A percentile compares a stretch with the other conserved stretches of the same genome.
These are phyloP conservation scores for Trametes sp. DNA, from an alignment of 1,284 basidiomycete species.

Conservation along the genomic window DNA sequence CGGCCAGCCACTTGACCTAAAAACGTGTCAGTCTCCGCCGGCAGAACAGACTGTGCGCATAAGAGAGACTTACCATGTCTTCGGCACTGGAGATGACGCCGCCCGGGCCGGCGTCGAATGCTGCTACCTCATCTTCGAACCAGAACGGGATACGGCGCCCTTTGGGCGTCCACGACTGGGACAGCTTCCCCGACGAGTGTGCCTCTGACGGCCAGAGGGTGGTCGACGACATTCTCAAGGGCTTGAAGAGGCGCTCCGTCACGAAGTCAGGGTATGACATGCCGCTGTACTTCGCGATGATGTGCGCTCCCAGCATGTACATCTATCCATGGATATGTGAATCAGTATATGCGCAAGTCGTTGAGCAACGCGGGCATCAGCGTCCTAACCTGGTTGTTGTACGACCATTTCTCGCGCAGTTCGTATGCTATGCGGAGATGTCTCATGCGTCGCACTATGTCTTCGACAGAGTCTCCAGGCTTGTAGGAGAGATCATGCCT, in stretches of 20 bases:
- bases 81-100: constrained; percentile 44
- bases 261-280: constrained; percentile 42
- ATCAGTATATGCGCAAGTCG: too few species aligned
- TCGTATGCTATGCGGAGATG: constrained; percentile 48
- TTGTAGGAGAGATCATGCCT: constrained; percentile 45
- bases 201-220: constrained; percentile 47
- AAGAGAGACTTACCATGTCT: constrained; percentile 38
- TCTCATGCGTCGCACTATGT: constrained; percentile 42
- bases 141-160: constrained; percentile 41
- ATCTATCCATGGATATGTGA: constrained; percentile 15
- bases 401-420: constrained; percentile 49
- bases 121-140: constrained; percentile 33
- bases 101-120: constrained; percentile 41
- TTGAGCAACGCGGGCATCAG: too few species aligned
- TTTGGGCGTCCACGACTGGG: constrained; percentile 39
- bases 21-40: too few species aligned
- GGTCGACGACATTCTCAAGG: constrained; percentile 42
- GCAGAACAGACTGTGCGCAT: too few species aligned
- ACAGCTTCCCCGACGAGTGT: constrained; percentile 40
- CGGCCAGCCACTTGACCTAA: constrained; percentile 41
- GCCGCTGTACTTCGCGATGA: constrained; percentile 47
- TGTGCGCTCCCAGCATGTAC: constrained; percentile 34
- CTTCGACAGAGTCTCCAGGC: constrained; percentile 37
- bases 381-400: constrained; percentile 52
- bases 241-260: constrained; percentile 40